These are phyloP conservation scores for Quercus wislizeni DNA, from an alignment of 306 rosid species.

Conservation along the genomic window DNA sequence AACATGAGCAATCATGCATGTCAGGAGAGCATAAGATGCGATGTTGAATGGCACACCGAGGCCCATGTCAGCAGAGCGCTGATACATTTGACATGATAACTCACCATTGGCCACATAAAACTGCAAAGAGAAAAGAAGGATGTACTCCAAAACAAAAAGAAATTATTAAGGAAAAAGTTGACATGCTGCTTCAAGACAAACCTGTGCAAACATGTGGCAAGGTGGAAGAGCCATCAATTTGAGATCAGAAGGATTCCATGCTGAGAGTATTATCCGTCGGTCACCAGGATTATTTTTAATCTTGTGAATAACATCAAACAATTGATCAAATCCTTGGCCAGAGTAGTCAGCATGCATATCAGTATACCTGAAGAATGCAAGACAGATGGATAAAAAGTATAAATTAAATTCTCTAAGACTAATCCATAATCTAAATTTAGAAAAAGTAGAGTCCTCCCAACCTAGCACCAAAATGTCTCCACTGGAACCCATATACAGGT, in stretches of 20 bases:
- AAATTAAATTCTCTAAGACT: background rate
- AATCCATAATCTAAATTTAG: background rate
- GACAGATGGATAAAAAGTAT: conserved; percentile 1
- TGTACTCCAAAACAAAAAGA: conserved; percentile 4
- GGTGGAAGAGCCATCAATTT: conserved; percentile 96
- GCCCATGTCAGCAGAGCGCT: conserved; percentile 95
- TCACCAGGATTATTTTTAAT: conserved; percentile 81
- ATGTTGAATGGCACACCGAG: conserved; percentile 93
- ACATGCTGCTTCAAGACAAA: conserved; percentile 14
- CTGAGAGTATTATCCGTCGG: conserved; percentile 84
- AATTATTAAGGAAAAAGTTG: background rate
- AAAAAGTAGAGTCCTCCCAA: conserved; percentile 38
- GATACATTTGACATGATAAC: conserved; percentile 95
- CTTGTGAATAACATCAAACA: conserved; percentile 82
- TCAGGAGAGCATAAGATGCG: conserved; percentile 93
- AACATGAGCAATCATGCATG: conserved; percentile 95
- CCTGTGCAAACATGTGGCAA: conserved; percentile 97
- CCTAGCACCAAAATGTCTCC: conserved; percentile 99
- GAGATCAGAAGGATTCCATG: conserved; percentile 95
- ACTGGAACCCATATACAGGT: conserved; percentile 94
- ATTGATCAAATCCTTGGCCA: conserved; percentile 93
- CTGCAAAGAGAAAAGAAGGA: conserved; percentile 41
- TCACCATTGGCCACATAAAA: conserved; percentile 89
- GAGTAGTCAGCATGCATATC: conserved; percentile 88
- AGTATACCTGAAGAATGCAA: conserved; percentile 63